Conservation (phyloP, 1,284 basidiomycete genomes). For the Apiotrichum porosum region DNA sequence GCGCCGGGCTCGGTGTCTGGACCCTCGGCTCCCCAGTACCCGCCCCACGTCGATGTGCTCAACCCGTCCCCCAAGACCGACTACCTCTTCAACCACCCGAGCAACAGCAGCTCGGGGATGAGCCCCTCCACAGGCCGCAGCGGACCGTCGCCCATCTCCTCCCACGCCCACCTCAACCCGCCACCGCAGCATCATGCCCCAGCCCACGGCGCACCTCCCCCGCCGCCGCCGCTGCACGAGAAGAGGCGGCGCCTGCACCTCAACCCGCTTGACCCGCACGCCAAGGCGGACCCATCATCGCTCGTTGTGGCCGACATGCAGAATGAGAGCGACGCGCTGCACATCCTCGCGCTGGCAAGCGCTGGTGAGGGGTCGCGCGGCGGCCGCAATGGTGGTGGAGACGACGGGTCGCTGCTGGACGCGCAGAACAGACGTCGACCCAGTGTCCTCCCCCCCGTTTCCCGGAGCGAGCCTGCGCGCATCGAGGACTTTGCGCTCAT, state of each 20-base stretch:
- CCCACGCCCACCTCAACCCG: background rate
- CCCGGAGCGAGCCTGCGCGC: slow-evolving; percentile 2
- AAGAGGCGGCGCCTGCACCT: slow-evolving; percentile 34
- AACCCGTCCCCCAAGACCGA: slow-evolving; percentile 12
- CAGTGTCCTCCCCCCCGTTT: no score
- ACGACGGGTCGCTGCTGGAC: background rate
- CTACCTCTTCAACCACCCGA: slow-evolving; percentile 19
- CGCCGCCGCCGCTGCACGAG: slow-evolving; percentile 2
- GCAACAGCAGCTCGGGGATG: slow-evolving; percentile 14
- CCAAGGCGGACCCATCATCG: slow-evolving; percentile 30
- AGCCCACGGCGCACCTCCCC: no score
- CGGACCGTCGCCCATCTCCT: background rate
- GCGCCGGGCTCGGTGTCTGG: background rate
- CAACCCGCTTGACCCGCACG: slow-evolving; percentile 16
- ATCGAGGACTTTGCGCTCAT: slow-evolving; percentile 46
- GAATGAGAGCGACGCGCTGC: slow-evolving; percentile 48
- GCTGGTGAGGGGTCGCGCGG: slow-evolving; percentile 11
- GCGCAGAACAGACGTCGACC: background rate
- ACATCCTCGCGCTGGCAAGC: slow-evolving; percentile 46
- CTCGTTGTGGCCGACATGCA: slow-evolving; percentile 49
- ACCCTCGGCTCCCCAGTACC: background rate
- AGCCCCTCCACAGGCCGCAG: slow-evolving; percentile 8
- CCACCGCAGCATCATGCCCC: background rate
- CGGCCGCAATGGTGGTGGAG: background rate
- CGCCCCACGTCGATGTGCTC: slow-evolving; percentile 10